Evolutionary conservation across 2,329 filamentous ascomycete genomes (phyloP).

Genomic region (Pseudopyricularia javanii): DNA sequence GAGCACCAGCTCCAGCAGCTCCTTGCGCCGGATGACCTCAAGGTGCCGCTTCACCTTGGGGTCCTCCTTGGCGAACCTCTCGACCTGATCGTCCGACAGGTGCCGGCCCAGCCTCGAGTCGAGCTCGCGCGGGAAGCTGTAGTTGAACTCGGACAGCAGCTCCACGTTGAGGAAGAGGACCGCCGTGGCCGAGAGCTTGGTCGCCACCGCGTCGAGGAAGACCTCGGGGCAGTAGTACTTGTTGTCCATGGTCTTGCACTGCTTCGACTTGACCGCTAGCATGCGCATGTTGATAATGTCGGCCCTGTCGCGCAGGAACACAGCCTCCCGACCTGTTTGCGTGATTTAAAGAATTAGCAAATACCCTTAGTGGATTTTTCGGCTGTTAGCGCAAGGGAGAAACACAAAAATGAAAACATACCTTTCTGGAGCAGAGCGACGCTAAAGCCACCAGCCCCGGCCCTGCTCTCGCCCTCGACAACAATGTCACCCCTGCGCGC

Average conservation of each 20-base stretch:
- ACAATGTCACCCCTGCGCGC: slow-evolving; percentile 75
- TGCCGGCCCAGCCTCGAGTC: slow-evolving; percentile 76
- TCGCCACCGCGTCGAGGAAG: slow-evolving; percentile 93
- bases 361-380: neutral
- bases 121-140: slow-evolving; percentile 89
- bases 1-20: slow-evolving; percentile 81
- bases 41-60: slow-evolving; percentile 79
- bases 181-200: slow-evolving; percentile 87
- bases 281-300: slow-evolving; percentile 87
- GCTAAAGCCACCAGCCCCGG: slow-evolving; percentile 88
- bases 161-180: slow-evolving; percentile 97
- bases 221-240: slow-evolving; percentile 97
- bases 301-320: slow-evolving; percentile 85
- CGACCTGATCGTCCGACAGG: slow-evolving; percentile 66
- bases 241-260: slow-evolving; percentile 72
- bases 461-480: slow-evolving; percentile 70
- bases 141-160: slow-evolving; percentile 92
- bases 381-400: neutral
- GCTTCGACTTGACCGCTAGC: slow-evolving; percentile 76
- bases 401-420: slow-evolving; percentile 25
- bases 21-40: slow-evolving; percentile 85
- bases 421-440: slow-evolving; percentile 73
- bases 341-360: neutral
- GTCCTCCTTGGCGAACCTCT: slow-evolving; percentile 86
- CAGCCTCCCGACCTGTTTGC: slow-evolving; percentile 67